Evolutionary conservation across 495 filamentous ascomycete genomes (phyloP), one percentile per base, ranked within the genome.

Genomic region (Lepraria neglecta): DNA sequence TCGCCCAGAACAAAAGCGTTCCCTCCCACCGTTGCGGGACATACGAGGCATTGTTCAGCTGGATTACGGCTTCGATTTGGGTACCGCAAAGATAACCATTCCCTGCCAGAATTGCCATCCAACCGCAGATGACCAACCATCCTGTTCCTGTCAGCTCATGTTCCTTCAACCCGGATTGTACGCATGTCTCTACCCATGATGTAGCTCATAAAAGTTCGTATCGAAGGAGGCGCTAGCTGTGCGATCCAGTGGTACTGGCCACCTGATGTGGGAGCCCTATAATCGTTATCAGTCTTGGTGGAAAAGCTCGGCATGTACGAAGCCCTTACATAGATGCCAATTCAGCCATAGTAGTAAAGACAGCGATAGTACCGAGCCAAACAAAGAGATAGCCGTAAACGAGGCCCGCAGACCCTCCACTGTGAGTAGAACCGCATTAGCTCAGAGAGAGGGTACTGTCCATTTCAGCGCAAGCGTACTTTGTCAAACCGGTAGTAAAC

Each of bases 1-100:
- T 65, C 1, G 70, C 74, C 66, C 73, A 78, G 47, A 74, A 71
- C 27, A 82, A 59, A 17, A 85, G 68, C 0, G 80, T 79, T 14
- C 72, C 77, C 19, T 84, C 80, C 77, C 77, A 84, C 12, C 60
- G 61, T 44, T 74, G 60, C 4, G 71, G 66, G 1, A 24, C 64
- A 63, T 81, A 83, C 10, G 61, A 57, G 3, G 72, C 65, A 58
- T 76, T 65, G 52, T 74, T 74, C 28, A 81, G 44, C 6, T 74
- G 64, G 51, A 78, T 70, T 5, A 82, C 68, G 10, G 70, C 75
- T 56, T 80, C 71, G 24, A 81, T 74, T 62, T 77, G 69, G 27
- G 71, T 74, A 1, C 72, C 77, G 6, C 72, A 65, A 27, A 80
- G 64, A 54, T 67, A 74, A 12, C n/a, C n/a, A n/a, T n/a, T 60